Percentiles rank a stretch among this genome's conserved stretches.
Evolutionary conservation across 1,139 yeast genomes (phyloP).

Genomic region (Sugiyamaella grinbergsii): DNA sequence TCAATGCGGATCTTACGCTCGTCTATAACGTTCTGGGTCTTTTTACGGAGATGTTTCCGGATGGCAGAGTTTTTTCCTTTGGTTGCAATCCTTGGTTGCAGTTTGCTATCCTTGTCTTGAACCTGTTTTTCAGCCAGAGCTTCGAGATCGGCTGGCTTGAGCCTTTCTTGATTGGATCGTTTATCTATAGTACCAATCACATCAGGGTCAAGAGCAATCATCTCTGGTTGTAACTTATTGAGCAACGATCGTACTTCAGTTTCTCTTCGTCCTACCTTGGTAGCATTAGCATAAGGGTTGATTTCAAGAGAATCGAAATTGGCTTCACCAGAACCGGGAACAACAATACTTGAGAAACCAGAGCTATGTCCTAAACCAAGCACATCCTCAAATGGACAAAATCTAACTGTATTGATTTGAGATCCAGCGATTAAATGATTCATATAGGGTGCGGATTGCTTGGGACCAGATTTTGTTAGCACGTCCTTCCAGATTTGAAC

Average conservation of each 20-base stretch:
- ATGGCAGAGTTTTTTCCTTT: slow-evolving; percentile 82
- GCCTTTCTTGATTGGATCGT: slow-evolving; percentile 62
- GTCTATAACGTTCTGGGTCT: slow-evolving; percentile 82
- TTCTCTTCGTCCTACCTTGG: slow-evolving; percentile 84
- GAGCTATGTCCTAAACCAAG: slow-evolving; percentile 81
- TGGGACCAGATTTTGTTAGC: slow-evolving; percentile 44
- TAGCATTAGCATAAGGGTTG: slow-evolving; percentile 86
- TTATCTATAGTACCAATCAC: slow-evolving; percentile 83
- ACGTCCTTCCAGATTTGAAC: slow-evolving; percentile 61
- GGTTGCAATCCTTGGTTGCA: slow-evolving; percentile 46
- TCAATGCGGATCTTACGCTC: slow-evolving; percentile 85
- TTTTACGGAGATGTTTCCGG: slow-evolving; percentile 79
- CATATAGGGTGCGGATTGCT: slow-evolving; percentile 84
- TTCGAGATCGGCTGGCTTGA: slow-evolving; percentile 53
- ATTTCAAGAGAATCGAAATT: slow-evolving; percentile 92
- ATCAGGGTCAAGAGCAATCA: slow-evolving; percentile 88
- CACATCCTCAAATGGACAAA: slow-evolving; percentile 95
- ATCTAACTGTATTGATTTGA: slow-evolving; percentile 63
- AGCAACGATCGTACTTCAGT: slow-evolving; percentile 82
- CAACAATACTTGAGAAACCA: slow-evolving; percentile 77
- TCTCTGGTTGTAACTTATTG: slow-evolving; percentile 89
- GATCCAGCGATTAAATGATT: slow-evolving; percentile 82
- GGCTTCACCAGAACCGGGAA: slow-evolving; percentile 99
- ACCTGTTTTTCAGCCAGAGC: slow-evolving; percentile 46
- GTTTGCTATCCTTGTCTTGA: slow-evolving; percentile 44